Conservation (phyloP, 331 rosid species). For the Acacia concinna region DNA sequence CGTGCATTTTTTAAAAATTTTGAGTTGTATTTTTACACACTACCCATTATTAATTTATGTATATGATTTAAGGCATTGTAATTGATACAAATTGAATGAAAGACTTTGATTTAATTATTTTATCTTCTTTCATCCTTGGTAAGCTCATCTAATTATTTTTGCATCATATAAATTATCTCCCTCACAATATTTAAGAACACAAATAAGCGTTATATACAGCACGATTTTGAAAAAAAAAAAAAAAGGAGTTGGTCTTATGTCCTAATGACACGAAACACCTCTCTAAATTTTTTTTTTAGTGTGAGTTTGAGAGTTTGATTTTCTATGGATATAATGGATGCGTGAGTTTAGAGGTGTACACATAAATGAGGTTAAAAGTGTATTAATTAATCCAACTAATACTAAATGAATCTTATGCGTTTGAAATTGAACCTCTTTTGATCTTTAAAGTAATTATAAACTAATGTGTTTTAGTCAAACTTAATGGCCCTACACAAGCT, state of each 20-base stretch:
- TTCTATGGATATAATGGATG: too few relatives aligned
- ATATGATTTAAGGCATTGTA: background rate
- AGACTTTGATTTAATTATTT: background rate
- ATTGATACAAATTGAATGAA: background rate
- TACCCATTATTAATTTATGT: too few relatives aligned
- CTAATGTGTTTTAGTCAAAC: constrained; percentile 1
- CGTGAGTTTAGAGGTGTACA: background rate
- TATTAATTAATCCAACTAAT: background rate
- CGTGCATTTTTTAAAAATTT: too few relatives aligned
- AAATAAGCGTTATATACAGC: too few relatives aligned
- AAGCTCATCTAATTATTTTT: background rate
- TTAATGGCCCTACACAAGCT: background rate
- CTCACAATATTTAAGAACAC: too few relatives aligned
- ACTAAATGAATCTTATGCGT: background rate
- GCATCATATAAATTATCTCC: background rate
- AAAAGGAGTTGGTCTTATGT: too few relatives aligned
- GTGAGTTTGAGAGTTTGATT: too few relatives aligned
- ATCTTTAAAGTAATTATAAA: background rate
- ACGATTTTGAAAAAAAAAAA: too few relatives aligned
- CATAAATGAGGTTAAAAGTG: background rate
- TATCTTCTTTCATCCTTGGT: too few relatives aligned
- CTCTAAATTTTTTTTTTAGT: too few relatives aligned
- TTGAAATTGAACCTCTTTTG: background rate
- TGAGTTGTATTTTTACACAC: too few relatives aligned
- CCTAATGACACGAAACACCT: too few relatives aligned